These are phyloP conservation scores for Sclerotiophoma versabilis DNA, from an alignment of 2,329 filamentous ascomycete species.

Conservation along the genomic window DNA sequence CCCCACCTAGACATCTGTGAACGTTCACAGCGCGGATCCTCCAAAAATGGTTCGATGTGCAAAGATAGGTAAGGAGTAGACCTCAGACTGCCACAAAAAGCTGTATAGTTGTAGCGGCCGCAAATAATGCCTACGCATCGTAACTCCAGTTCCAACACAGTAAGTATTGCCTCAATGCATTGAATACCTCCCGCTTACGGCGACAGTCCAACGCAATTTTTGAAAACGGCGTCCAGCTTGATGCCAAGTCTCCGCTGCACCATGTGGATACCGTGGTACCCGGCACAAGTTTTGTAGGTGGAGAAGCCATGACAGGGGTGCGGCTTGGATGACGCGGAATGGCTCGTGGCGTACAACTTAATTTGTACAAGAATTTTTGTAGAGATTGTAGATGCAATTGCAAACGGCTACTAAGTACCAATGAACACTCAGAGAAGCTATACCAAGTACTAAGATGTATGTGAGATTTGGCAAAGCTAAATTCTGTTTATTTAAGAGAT, in stretches of 20 bases:
- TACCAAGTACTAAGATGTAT: too few species aligned
- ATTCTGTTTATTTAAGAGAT: too few species aligned
- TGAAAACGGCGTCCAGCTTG: constrained; percentile 4
- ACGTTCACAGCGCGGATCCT: neutral
- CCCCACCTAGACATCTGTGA: neutral
- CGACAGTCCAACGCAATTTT: neutral
- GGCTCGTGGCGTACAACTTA: too few species aligned
- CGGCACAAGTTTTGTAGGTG: too few species aligned
- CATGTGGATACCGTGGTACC: constrained; percentile 25
- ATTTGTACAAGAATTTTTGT: too few species aligned
- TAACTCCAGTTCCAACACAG: neutral
- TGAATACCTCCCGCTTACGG: neutral
- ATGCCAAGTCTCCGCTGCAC: constrained; percentile 36
- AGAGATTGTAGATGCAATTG: too few species aligned
- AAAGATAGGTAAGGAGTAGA: neutral
- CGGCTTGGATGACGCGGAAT: too few species aligned
- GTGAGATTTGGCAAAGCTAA: too few species aligned
- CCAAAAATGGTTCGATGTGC: neutral
- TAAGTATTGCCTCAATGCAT: neutral
- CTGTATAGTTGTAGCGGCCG: neutral
- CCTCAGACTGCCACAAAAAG: too few species aligned
- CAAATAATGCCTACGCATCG: neutral
- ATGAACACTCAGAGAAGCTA: too few species aligned
- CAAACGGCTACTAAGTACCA: too few species aligned
- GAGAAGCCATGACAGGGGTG: too few species aligned